Conservation (phyloP, 2,329 filamentous ascomycete species). For the Aspergillus bombycis region DNA sequence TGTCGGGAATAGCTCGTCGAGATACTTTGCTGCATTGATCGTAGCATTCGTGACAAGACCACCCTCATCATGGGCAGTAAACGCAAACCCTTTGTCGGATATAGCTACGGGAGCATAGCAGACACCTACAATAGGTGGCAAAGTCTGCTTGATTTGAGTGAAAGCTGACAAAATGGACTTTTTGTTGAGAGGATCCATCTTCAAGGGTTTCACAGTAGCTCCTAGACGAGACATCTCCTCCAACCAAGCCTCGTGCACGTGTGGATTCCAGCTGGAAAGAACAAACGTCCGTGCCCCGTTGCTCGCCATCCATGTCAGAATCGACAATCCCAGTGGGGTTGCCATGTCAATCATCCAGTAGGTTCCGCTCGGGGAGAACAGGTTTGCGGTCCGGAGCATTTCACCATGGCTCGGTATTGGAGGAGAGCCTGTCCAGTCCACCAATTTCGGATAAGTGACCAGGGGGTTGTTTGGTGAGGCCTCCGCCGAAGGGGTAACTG, state of each 20-base stretch:
- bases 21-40: not conserved
- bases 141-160: not conserved
- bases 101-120: constrained; percentile 1
- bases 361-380: not conserved
- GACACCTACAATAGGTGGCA: not conserved
- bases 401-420: not conserved
- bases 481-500: not conserved
- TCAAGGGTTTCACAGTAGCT: not conserved
- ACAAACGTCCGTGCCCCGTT: not conserved
- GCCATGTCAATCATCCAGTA: constrained; percentile 1
- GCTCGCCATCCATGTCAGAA: not conserved
- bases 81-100: not conserved
- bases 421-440: not conserved
- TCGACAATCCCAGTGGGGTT: not conserved
- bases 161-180: not conserved
- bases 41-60: not conserved
- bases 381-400: not conserved
- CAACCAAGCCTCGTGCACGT: not conserved
- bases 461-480: not conserved
- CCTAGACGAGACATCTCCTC: not conserved
- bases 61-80: not conserved
- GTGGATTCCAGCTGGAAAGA: not conserved
- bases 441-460: not conserved
- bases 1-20: not conserved
- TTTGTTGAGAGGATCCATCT: not conserved